Conservation (phyloP, 2,329 filamentous ascomycete genomes). For the Apiospora rasikravindrae region DNA sequence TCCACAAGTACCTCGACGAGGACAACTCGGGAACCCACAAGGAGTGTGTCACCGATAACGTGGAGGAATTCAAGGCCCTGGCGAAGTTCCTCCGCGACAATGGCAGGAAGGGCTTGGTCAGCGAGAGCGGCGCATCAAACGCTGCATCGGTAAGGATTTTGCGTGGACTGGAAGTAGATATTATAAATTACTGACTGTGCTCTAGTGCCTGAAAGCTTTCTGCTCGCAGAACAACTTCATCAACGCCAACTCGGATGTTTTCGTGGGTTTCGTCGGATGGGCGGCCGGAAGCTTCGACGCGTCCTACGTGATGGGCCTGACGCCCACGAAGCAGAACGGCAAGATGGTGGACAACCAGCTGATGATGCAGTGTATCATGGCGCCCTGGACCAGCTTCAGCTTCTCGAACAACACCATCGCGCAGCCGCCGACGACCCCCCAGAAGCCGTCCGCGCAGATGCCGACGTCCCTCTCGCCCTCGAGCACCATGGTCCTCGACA, state of each 20-base stretch:
- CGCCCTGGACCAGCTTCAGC: conserved; percentile 37
- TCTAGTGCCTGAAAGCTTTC: conserved; percentile 48
- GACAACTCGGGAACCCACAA: conserved; percentile 60
- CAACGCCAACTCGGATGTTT: conserved; percentile 52
- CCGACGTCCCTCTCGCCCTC: neutral
- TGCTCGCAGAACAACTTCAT: conserved; percentile 54
- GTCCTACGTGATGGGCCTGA: conserved; percentile 50
- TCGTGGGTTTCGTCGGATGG: conserved; percentile 53
- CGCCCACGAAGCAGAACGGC: conserved; percentile 42
- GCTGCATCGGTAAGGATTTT: conserved; percentile 42
- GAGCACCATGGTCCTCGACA: neutral
- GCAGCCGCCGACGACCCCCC: neutral
- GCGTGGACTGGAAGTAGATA: neutral
- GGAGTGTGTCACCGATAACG: conserved; percentile 59
- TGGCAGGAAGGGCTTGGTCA: conserved; percentile 55
- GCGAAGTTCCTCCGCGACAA: conserved; percentile 53
- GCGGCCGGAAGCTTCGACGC: conserved; percentile 50
- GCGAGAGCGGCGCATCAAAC: conserved; percentile 57
- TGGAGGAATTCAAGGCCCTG: conserved; percentile 52
- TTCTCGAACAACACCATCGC: conserved; percentile 24
- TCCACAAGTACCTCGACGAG: conserved; percentile 66
- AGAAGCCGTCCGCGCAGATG: neutral
- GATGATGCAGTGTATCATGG: conserved; percentile 49
- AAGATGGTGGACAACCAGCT: conserved; percentile 45
- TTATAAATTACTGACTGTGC: conserved; percentile 1